Percentiles rank a stretch among this genome's conserved stretches.
Conservation (phyloP, 805 yeast species). For the Metschnikowia cubensis region DNA sequence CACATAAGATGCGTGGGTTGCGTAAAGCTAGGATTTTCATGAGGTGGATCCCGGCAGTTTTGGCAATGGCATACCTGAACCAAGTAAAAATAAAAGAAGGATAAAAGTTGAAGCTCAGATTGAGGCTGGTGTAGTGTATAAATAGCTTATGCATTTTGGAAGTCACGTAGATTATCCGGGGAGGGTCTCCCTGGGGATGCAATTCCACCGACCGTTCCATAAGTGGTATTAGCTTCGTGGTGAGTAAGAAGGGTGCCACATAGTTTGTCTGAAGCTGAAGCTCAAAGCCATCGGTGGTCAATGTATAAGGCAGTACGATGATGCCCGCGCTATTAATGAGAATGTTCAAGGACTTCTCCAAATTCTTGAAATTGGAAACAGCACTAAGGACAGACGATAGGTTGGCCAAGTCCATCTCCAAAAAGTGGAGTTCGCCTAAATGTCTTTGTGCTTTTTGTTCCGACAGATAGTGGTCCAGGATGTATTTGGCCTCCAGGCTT, state of each 20-base stretch:
- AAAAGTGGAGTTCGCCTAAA: constrained; percentile 49
- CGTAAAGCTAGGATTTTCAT: constrained; percentile 59
- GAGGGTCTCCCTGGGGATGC: constrained; percentile 29
- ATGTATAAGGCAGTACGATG: constrained; percentile 66
- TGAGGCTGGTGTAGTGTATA: constrained; percentile 44
- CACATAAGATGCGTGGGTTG: constrained; percentile 60
- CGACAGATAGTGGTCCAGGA: constrained; percentile 22
- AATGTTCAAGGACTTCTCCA: constrained; percentile 53
- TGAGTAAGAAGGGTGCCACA: constrained; percentile 67
- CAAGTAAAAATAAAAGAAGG: constrained; percentile 74
- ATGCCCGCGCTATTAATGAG: constrained; percentile 78
- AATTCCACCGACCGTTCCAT: constrained; percentile 39
- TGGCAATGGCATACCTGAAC: constrained; percentile 74
- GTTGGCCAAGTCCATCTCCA: constrained; percentile 52
- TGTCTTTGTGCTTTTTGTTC: constrained; percentile 20
- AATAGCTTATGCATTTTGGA: constrained; percentile 63
- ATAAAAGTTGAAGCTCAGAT: constrained; percentile 46
- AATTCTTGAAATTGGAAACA: constrained; percentile 38
- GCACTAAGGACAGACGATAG: constrained; percentile 40
- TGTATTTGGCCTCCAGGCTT: constrained; percentile 45
- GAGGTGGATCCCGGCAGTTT: constrained; percentile 73
- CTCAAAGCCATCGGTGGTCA: constrained; percentile 70
- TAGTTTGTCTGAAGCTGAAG: constrained; percentile 77
- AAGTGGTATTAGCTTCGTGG: constrained; percentile 54
- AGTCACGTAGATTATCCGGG: constrained; percentile 59